Evolutionary conservation across 2,329 filamentous ascomycete species (phyloP).

Genomic region (Grosmannia penicillata): DNA sequence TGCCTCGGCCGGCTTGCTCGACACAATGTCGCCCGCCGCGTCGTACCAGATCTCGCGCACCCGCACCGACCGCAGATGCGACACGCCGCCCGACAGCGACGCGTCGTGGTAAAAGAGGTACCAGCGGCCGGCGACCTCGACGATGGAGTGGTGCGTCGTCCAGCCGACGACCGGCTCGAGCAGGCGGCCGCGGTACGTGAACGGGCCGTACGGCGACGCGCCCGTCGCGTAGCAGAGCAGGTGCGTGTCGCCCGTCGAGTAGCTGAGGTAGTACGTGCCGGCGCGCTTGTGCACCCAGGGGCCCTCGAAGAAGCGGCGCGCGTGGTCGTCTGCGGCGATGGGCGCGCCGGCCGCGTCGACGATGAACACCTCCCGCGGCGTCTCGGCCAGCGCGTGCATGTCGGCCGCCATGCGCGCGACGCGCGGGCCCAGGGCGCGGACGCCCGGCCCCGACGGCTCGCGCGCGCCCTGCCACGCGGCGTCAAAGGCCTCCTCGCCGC

Average conservation of each 20-base stretch:
- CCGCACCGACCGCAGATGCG: slow-evolving; percentile 61
- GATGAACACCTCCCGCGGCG: slow-evolving; percentile 47
- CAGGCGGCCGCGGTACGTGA: slow-evolving; percentile 56
- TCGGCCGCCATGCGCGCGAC: slow-evolving; percentile 48
- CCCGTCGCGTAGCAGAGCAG: slow-evolving; percentile 56
- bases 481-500: slow-evolving; percentile 41
- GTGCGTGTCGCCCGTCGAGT: slow-evolving; percentile 67
- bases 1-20: too few relatives aligned
- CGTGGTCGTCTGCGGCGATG: slow-evolving; percentile 53
- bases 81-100: slow-evolving; percentile 50
- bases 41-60: slow-evolving; percentile 63
- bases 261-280: slow-evolving; percentile 59
- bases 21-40: slow-evolving; percentile 46
- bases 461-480: slow-evolving; percentile 35
- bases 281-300: slow-evolving; percentile 65
- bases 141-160: slow-evolving; percentile 71
- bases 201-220: slow-evolving; percentile 51
- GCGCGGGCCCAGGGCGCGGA: slow-evolving; percentile 47
- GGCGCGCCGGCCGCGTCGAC: slow-evolving; percentile 44
- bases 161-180: slow-evolving; percentile 65
- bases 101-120: slow-evolving; percentile 68
- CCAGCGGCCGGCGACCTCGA: slow-evolving; percentile 57
- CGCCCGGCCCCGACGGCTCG: slow-evolving; percentile 42
- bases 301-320: slow-evolving; percentile 65
- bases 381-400: slow-evolving; percentile 46